A percentile compares a stretch with the other conserved stretches of the same genome.
Evolutionary conservation across 768 basidiomycete species (phyloP).

Genomic region (Mycena alexandri): DNA sequence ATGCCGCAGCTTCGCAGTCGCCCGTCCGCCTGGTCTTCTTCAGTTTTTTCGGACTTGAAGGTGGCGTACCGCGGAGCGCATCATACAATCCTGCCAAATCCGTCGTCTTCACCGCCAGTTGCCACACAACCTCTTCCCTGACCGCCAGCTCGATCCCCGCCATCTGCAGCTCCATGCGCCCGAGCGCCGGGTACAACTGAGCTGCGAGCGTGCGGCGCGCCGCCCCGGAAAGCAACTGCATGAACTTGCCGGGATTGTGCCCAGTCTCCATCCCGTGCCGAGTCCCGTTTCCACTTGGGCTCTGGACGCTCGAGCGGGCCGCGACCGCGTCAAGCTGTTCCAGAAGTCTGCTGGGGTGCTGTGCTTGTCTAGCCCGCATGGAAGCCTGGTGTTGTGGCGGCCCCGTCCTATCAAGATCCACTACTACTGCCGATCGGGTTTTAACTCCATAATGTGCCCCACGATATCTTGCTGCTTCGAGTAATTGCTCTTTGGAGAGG

Average conservation of each 20-base stretch:
- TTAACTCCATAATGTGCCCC: constrained; percentile 12
- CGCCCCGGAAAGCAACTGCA: constrained; percentile 52
- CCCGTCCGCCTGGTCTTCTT: background rate
- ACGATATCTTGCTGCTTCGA: constrained; percentile 40
- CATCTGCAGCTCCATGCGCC: constrained; percentile 53
- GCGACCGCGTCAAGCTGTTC: constrained; percentile 4
- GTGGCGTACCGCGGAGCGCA: constrained; percentile 11
- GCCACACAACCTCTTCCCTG: constrained; percentile 48
- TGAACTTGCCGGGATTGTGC: constrained; percentile 39
- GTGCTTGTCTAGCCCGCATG: constrained; percentile 53
- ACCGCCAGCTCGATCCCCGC: constrained; percentile 52
- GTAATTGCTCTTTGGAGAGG: constrained; percentile 53
- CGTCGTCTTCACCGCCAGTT: constrained; percentile 44
- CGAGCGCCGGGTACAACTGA: constrained; percentile 50
- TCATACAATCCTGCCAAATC: constrained; percentile 42
- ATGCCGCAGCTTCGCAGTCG: too few relatives aligned
- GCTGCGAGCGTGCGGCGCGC: constrained; percentile 49
- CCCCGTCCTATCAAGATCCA: constrained; percentile 34
- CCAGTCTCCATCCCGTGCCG: too few relatives aligned
- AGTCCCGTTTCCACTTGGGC: too few relatives aligned
- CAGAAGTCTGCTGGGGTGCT: constrained; percentile 54
- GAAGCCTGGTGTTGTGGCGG: constrained; percentile 41
- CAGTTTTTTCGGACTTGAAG: constrained; percentile 22
- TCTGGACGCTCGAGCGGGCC: too few relatives aligned
- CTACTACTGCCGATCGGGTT: constrained; percentile 41